Evolutionary conservation across 306 rosid genomes (phyloP).

Genomic region (Carpinus fangiana): DNA sequence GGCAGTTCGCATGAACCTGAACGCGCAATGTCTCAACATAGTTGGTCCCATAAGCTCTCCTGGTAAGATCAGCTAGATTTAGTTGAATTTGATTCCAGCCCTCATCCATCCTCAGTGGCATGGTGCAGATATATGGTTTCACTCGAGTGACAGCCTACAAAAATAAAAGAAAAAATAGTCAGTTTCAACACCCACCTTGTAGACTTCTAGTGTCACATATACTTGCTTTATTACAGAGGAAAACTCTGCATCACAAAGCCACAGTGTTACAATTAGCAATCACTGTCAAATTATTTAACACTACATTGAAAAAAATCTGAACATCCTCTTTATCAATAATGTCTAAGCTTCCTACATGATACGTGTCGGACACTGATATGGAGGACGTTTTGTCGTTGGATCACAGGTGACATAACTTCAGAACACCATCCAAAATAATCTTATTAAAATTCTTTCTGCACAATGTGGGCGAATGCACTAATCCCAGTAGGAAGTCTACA

Average conservation of each 20-base stretch:
- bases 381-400: not conserved
- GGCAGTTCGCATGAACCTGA: constrained; percentile 96
- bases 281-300: not conserved
- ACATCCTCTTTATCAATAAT: not conserved
- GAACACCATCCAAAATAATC: not conserved
- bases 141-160: constrained; percentile 76
- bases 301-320: not conserved
- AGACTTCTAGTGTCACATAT: not conserved
- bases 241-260: not conserved
- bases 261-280: not conserved
- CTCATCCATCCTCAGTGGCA: constrained; percentile 87
- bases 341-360: not conserved
- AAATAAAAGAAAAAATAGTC: constrained; percentile 17
- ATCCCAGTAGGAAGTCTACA: not conserved
- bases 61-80: constrained; percentile 76
- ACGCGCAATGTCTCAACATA: constrained; percentile 92
- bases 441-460: not conserved
- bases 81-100: constrained; percentile 98
- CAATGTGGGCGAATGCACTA: not conserved
- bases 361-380: not conserved
- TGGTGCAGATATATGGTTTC: constrained; percentile 89
- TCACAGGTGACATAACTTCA: not conserved
- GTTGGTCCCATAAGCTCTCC: constrained; percentile 98
- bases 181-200: not conserved
- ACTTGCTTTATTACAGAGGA: constrained; percentile 5